Conservation (phyloP, 257 asterid species). For the Euphrasia confusa region DNA sequence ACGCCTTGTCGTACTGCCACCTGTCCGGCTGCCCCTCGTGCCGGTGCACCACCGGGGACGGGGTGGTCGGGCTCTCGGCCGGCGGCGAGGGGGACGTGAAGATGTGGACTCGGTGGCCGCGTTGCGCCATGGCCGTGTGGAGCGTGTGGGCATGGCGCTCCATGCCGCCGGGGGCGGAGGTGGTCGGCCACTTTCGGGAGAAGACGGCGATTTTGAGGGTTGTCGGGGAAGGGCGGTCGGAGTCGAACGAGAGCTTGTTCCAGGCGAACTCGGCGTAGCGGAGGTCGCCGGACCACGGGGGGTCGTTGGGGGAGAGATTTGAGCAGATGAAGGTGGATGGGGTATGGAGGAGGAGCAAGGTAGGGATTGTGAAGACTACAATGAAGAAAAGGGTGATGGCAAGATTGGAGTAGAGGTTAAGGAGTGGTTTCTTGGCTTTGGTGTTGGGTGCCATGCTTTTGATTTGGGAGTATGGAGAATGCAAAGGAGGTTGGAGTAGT, state of each 20-base stretch:
- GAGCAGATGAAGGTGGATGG: constrained; percentile 48
- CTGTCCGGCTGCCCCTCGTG: constrained; percentile 73
- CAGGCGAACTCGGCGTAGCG: constrained; percentile 62
- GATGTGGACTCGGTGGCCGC: constrained; percentile 73
- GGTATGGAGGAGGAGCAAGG: constrained; percentile 72
- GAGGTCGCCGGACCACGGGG: constrained; percentile 72
- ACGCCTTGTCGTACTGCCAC: constrained; percentile 82
- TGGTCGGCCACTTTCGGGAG: constrained; percentile 83
- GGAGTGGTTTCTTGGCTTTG: constrained; percentile 40
- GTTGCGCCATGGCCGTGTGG: constrained; percentile 60
- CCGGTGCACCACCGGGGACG: constrained; percentile 51
- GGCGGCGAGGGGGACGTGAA: constrained; percentile 94
- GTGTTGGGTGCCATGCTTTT: constrained; percentile 45
- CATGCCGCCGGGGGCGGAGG: constrained; percentile 84
- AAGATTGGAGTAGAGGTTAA: constrained; percentile 56
- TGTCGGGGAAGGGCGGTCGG: constrained; percentile 26
- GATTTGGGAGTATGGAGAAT: neutral
- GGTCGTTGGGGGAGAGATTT: constrained; percentile 29
- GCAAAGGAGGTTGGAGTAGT: constrained; percentile 5
- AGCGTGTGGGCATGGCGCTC: constrained; percentile 89
- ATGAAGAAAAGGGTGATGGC: constrained; percentile 70
- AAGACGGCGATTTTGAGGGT: constrained; percentile 73
- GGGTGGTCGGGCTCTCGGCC: too few species aligned
- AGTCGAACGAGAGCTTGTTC: constrained; percentile 49
- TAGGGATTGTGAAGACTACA: constrained; percentile 76